Base-by-base conservation (phyloP, 2,329 filamentous ascomycete genomes). In the Capronia epimyces region DNA sequence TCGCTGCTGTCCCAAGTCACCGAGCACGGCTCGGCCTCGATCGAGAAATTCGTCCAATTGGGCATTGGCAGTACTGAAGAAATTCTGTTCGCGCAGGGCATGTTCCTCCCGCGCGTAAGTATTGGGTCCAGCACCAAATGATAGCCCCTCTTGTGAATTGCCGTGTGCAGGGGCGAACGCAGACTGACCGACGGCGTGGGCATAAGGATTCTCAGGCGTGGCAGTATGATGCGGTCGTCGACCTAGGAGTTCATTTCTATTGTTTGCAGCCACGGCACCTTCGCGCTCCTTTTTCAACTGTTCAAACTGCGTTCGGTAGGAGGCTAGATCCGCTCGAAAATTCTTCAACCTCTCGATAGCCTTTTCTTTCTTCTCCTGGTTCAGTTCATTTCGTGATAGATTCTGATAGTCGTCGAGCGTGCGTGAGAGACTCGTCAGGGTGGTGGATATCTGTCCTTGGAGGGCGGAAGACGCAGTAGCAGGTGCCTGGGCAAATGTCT, bases 31-130 rank as follows among this genome's bases (percentile, higher is more conserved):
- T 65, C 95, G 83, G 0, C 93, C 93, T 2, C 91, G 78, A 42
- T 94, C 90, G 50, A 98, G 80, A 65, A 95, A 98, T 60, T 97
- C 91, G 66, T 98, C 93, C 1, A 98, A 77, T 46, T 93, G 89
- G 15, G 78, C 79, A 65, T 95, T 87, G 3, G 91, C 93, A 61
- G 79, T 83, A 16, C 80, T 70, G 62, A 96, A 87, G 74, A 98
- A 97, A 54, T 78, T 84, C 63, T 95, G 89, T 71, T 98, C 93
- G 43, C 89, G 79, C 59, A 97, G 74, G 2, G 90, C 89, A 66
- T 96, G 89, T 2, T 79, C 72, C 71, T 96, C 90, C 44, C 90
- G 79, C 49, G 74, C 76, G 56, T 82, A 80, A 58, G 89, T 83
- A 16, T 67, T 66, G 5, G 71, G 68, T 0, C 67, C 64, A 9